Base-by-base conservation (phyloP, 2,329 filamentous ascomycete genomes). In the Neospermospora avenae region DNA sequence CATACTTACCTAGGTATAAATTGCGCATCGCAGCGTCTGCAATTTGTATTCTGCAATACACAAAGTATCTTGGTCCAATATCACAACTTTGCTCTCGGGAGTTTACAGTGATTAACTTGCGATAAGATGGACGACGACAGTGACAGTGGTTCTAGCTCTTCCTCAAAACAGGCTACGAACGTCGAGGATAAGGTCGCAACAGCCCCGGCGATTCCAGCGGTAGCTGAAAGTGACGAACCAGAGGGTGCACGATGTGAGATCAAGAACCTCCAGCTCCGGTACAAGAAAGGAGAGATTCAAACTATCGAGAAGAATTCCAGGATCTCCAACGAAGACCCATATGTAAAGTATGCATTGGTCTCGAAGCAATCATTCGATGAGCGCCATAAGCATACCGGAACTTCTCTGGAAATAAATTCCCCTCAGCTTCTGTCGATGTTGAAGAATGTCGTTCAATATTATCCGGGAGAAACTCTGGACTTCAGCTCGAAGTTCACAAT, bases 391-490 rank as follows among this genome's bases (percentile, higher is more conserved):
- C 56, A 51, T 4, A 60, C 53, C 3, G 48, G 35, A 24, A 61
- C 60, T 3, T 61, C 58, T 11, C 20, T 65, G 22, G 57, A 65
- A 46, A 56, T 65, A 41, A 65, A 65, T 24, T 65, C 63, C 4
- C 63, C 63, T 24, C 58, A 65, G 5, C 49, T 65, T n/a, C 54
- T 65, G 16, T 41, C 52, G 8, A 59, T 42, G 11, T 39, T 65
- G 28, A 58, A 58, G 31, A 42, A 65, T 35, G 60, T 65, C 11
- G 52, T 65, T n/a, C 57, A 35, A 3, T 63, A 55, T n/a, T 65
- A 65, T 25, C 60, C 63, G 16, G 58, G 57, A 25, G 60, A 59
- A 11, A 10, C 49, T 3, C 25, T 59, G 20, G 62, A 62, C 16
- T 62, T 64, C 24, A 58, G 25, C 13, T 11, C 39, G 13, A 56